A percentile compares a stretch with the other conserved stretches of the same genome.
Evolutionary conservation across 352 stramenopile genomes (phyloP).

Genomic region (Globisporangium apiculatum): DNA sequence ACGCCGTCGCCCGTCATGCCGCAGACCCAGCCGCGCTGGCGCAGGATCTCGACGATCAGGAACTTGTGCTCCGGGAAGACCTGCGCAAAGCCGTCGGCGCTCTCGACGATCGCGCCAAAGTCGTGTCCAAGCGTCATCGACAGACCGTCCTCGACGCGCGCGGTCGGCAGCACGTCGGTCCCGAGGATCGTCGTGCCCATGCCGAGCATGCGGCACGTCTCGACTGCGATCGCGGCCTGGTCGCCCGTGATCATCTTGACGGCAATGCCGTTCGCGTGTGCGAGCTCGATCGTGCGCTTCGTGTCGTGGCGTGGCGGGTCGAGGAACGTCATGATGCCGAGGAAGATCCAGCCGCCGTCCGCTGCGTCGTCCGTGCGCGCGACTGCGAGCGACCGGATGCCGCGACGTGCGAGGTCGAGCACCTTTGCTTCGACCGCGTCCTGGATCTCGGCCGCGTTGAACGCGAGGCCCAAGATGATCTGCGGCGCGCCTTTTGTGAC

Average conservation of each 20-base stretch:
- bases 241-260: conserved; percentile 98
- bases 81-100: conserved; percentile 92
- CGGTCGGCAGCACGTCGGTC: conserved; percentile 61
- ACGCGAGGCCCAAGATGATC: conserved; percentile 83
- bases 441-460: conserved; percentile 70
- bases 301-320: conserved; percentile 95
- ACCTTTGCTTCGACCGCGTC: conserved; percentile 86
- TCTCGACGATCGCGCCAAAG: conserved; percentile 85
- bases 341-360: conserved; percentile 88
- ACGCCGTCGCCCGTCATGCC: conserved; percentile 79
- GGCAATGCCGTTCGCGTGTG: conserved; percentile 88
- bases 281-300: conserved; percentile 88
- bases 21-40: conserved; percentile 61
- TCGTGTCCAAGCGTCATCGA: conserved; percentile 43
- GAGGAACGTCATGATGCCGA: conserved; percentile 93
- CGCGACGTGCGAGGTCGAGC: conserved; percentile 81
- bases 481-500: conserved; percentile 93
- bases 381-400: conserved; percentile 87
- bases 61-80: conserved; percentile 92
- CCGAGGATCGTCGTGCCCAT: conserved; percentile 87
- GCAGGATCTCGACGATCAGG: conserved; percentile 84
- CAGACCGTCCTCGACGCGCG: conserved; percentile 52
- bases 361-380: conserved; percentile 66
- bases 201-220: conserved; percentile 89
- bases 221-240: conserved; percentile 89